These are phyloP conservation scores for Nakataea oryzae DNA, from an alignment of 2,329 filamentous ascomycete species.

Conservation along the genomic window DNA sequence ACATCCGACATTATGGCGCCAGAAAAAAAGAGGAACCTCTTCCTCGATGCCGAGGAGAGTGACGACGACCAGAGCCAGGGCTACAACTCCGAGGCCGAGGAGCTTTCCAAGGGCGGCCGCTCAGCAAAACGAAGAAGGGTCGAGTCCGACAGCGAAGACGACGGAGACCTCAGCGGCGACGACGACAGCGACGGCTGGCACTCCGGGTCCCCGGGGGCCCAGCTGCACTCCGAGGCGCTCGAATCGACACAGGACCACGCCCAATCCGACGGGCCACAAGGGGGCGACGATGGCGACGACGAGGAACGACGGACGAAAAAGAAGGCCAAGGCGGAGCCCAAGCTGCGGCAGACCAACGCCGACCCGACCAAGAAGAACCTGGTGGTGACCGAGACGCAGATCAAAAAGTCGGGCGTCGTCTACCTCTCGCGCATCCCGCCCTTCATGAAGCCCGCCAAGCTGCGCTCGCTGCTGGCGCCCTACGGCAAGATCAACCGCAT, in stretches of 20 bases:
- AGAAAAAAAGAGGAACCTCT: constrained; percentile 58
- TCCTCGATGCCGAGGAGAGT: constrained; percentile 51
- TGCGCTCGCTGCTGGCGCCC: constrained; percentile 63
- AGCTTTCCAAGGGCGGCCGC: constrained; percentile 55
- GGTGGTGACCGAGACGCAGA: constrained; percentile 50
- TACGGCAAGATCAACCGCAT: constrained; percentile 70
- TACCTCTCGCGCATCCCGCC: constrained; percentile 79
- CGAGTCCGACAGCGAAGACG: constrained; percentile 29
- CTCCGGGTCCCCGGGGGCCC: constrained; percentile 12
- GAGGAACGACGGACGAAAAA: constrained; percentile 5
- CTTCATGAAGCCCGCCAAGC: constrained; percentile 76
- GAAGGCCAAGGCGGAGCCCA: constrained; percentile 10
- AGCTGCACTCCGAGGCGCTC: constrained; percentile 20
- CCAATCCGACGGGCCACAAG: not conserved
- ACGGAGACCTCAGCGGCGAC: constrained; percentile 25
- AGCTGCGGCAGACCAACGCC: constrained; percentile 33
- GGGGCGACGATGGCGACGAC: not conserved
- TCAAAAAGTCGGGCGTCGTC: constrained; percentile 67
- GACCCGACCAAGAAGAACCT: constrained; percentile 58
- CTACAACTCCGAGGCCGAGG: constrained; percentile 57
- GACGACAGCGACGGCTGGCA: constrained; percentile 18
- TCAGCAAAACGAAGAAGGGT: constrained; percentile 54
- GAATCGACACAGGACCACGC: constrained; percentile 15
- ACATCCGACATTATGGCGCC: constrained; percentile 40
- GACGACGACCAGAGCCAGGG: constrained; percentile 46